phyloP scores from a whole-genome alignment of 2,329 filamentous ascomycete genomes.

The Lachnellula arida region DNA sequence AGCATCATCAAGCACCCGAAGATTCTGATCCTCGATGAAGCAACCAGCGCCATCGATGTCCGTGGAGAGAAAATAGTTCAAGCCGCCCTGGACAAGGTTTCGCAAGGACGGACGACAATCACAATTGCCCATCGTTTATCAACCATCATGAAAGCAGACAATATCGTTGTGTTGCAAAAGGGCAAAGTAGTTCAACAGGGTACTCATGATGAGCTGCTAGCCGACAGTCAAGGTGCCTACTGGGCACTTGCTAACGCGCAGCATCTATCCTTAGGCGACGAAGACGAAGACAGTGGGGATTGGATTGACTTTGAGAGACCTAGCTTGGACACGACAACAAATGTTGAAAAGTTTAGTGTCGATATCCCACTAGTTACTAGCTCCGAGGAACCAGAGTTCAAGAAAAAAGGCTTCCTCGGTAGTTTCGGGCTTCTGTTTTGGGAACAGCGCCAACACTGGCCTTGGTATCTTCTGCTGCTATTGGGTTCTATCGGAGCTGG shows the following conservation, averaged over 20 bases:
- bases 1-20: slow-evolving; percentile 65
- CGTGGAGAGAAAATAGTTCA: slow-evolving; percentile 46
- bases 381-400: neutral
- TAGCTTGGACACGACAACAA: neutral
- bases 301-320: slow-evolving; percentile 7
- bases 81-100: slow-evolving; percentile 47
- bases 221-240: slow-evolving; percentile 57
- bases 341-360: slow-evolving; percentile 7
- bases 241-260: slow-evolving; percentile 60
- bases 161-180: slow-evolving; percentile 70
- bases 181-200: slow-evolving; percentile 71
- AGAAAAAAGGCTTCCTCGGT: slow-evolving; percentile 3
- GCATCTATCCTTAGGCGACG: slow-evolving; percentile 35
- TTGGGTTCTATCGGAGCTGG: slow-evolving; percentile 35
- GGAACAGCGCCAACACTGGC: slow-evolving; percentile 49
- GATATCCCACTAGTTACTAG: neutral
- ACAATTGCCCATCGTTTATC: slow-evolving; percentile 63
- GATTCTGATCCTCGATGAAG: slow-evolving; percentile 69
- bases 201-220: slow-evolving; percentile 66
- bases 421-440: slow-evolving; percentile 44
- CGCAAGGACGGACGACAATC: slow-evolving; percentile 54
- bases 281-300: neutral
- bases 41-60: slow-evolving; percentile 46
- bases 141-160: slow-evolving; percentile 71
- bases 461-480: slow-evolving; percentile 45